Conservation (phyloP, 257 asterid genomes). For the Linaria vulgaris region DNA sequence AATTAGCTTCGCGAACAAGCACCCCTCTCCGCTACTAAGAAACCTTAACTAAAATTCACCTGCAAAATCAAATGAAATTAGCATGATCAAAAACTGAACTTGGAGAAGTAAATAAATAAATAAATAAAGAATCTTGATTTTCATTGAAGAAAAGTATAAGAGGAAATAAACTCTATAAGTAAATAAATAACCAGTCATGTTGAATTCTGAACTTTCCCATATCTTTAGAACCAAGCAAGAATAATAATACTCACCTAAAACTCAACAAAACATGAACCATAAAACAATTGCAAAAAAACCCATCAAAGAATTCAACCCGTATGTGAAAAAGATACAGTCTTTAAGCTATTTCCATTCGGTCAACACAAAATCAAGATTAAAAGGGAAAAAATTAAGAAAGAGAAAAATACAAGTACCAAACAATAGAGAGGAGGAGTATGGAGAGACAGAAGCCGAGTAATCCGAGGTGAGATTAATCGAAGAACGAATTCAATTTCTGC, state of each 20-base stretch:
- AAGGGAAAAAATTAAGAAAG: not conserved
- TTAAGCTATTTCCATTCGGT: not conserved
- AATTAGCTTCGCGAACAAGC: constrained; percentile 47
- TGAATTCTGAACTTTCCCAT: constrained; percentile 15
- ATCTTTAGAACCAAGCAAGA: constrained; percentile 27
- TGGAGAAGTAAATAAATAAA: not conserved
- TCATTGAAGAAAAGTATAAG: constrained; percentile 11
- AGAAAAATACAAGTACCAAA: not conserved
- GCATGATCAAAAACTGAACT: not conserved
- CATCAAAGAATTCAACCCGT: not conserved
- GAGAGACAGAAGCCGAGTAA: constrained; percentile 35
- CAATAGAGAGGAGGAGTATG: not conserved
- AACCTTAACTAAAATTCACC: constrained; percentile 23
- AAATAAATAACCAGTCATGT: constrained; percentile 1
- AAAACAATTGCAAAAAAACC: constrained; percentile 10
- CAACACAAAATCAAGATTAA: not conserved
- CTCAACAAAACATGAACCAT: constrained; percentile 16
- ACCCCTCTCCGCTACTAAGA: constrained; percentile 37
- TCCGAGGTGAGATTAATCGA: constrained; percentile 32
- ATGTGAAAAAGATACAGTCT: constrained; percentile 20
- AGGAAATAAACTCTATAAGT: constrained; percentile 13
- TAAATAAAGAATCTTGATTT: not conserved
- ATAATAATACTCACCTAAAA: constrained; percentile 24
- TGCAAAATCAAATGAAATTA: constrained; percentile 19
- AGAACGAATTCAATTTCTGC: not conserved